Evolutionary conservation across 805 yeast genomes (phyloP), one percentile per base, ranked within the genome.

Genomic region (Kluyveromyces starmeri): DNA sequence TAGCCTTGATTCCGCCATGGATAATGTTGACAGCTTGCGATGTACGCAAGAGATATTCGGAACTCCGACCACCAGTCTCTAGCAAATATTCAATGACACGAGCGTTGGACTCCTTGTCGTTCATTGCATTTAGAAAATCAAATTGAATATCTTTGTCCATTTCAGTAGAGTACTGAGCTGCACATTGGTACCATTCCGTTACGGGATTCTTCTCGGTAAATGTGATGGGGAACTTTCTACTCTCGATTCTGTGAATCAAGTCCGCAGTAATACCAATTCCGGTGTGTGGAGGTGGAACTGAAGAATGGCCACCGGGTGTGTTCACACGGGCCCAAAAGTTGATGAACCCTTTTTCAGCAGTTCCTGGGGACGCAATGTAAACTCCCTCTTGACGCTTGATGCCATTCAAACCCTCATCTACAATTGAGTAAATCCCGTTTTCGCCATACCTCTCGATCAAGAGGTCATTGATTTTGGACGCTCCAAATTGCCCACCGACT

Each of bases 181-280:
- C 46, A 56, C 94, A 83, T 49, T 77, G 78, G 39, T 76, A 56
- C 36, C 62, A 60, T 17, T 59, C 61, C 43, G 73, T 62, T 36
- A 68, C 61, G 4, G 94, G 94, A 57, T 79, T 83, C 28, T 55
- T 55, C 7, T 56, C 47, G 7, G 72, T 57, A 25, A 83, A 58
- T 11, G 57, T 44, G 1, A 76, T 62, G 4, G 42, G 43, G 39
- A 48, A 56, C 11, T 74, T 76, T 38, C 71, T 68, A 9, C 58
- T 52, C 52, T 83, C 94, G 27, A 82, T 62, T 20, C 51, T 45
- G 6, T 60, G 55, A 10, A 75, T 62, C 38, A 82, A 62, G 38
- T 76, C 73, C 5, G 82, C 65, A 38, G 75, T 59, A 24, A 82
- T 67, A 3, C 88, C 94, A 58, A 83, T 80, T 4, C 80, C 67